These are phyloP conservation scores for Litsea cubeba DNA, from an alignment of 164 flowering plant genomes.

Conservation along the genomic window DNA sequence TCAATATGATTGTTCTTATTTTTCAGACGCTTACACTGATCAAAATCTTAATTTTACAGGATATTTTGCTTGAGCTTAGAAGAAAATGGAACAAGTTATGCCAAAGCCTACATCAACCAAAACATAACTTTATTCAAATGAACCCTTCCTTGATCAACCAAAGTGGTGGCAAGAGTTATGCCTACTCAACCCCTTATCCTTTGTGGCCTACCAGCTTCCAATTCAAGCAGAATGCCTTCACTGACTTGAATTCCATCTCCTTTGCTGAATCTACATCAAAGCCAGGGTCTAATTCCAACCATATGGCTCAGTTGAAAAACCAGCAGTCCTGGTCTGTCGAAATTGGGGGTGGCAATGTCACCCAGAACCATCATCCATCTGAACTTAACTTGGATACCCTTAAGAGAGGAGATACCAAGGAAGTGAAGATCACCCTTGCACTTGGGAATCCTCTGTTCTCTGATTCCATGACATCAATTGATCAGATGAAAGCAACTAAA, in stretches of 20 bases:
- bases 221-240: constrained; percentile 23
- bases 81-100: constrained; percentile 71
- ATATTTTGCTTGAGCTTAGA: constrained; percentile 47
- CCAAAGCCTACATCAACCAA: constrained; percentile 45
- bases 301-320: constrained; percentile 35
- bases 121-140: constrained; percentile 22
- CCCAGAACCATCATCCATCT: constrained; percentile 15
- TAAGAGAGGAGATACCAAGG: constrained; percentile 39
- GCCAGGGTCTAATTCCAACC: constrained; percentile 12
- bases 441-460: constrained; percentile 46
- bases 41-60: constrained; percentile 30
- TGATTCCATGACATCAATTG: constrained; percentile 13
- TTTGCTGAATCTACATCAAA: constrained; percentile 29
- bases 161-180: constrained; percentile 20
- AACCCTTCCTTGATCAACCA: constrained; percentile 24
- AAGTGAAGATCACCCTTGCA: constrained; percentile 63
- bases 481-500: constrained; percentile 8
- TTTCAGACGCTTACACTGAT: background rate
- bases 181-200: constrained; percentile 29
- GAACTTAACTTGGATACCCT: constrained; percentile 48
- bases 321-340: constrained; percentile 53
- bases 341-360: constrained; percentile 28
- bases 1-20: background rate
- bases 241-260: constrained; percentile 42
- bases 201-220: constrained; percentile 34